phyloP scores from a whole-genome alignment of 805 yeast genomes.

The Metschnikowia cerradonensis region DNA sequence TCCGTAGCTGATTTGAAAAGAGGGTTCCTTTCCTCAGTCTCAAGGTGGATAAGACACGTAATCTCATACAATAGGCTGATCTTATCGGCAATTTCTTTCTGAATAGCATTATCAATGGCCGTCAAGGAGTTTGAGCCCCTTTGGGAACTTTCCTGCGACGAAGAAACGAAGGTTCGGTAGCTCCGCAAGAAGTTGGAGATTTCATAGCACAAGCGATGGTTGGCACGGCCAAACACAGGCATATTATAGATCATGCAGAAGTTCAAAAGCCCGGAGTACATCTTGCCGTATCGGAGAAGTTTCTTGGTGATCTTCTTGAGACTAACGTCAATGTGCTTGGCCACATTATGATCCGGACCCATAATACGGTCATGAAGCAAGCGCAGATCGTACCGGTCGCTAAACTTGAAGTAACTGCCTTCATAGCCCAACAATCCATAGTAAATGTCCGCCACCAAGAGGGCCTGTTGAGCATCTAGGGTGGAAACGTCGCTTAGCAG shows the following conservation, averaged over 20 bases:
- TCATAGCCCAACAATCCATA: conserved; percentile 68
- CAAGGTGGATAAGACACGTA: conserved; percentile 46
- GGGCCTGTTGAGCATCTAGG: conserved; percentile 62
- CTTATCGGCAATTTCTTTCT: conserved; percentile 23
- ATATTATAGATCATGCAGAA: conserved; percentile 60
- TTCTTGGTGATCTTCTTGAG: conserved; percentile 65
- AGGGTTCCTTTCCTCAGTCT: conserved; percentile 35
- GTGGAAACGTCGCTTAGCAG: conserved; percentile 33
- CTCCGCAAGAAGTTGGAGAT: conserved; percentile 30
- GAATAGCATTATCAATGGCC: conserved; percentile 43
- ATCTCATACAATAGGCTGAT: conserved; percentile 59
- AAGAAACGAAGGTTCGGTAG: conserved; percentile 30
- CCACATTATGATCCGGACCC: conserved; percentile 76
- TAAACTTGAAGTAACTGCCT: conserved; percentile 71
- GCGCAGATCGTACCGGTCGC: conserved; percentile 53
- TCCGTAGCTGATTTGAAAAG: conserved; percentile 14
- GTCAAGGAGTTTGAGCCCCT: conserved; percentile 55
- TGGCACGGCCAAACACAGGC: conserved; percentile 59
- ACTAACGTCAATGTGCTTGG: conserved; percentile 68
- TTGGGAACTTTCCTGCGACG: conserved; percentile 53
- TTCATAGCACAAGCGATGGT: conserved; percentile 67
- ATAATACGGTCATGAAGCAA: conserved; percentile 37
- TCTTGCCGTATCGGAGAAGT: conserved; percentile 59
- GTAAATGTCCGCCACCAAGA: conserved; percentile 65
- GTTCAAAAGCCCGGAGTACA: conserved; percentile 51